Evolutionary conservation across 257 asterid genomes (phyloP), one percentile per base, ranked within the genome.

Genomic region (Penstemon barbatus): DNA sequence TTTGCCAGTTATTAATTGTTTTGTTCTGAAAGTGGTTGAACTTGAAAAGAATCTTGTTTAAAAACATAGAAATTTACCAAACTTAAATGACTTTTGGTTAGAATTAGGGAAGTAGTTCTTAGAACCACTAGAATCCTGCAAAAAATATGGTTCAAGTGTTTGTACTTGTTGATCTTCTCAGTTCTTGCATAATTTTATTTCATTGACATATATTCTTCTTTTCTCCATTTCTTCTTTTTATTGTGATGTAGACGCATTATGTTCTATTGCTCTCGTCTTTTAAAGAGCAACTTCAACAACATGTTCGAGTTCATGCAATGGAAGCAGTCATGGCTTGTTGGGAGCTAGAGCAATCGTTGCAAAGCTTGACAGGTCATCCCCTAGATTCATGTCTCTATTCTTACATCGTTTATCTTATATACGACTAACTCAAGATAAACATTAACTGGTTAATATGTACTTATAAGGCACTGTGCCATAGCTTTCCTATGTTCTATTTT

Each of bases 281-380:
- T 71, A 93, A 93, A 93, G 99, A 93, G 57, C 99, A 93, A 82
- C 88, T 93, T 75, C 99, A 93, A 57, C 99, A 93, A 52, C 99
- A 93, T 58, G 99, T 93, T 18, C 95, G 99, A 0, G 97, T 93
- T 66, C 99, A 93, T 83, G 99, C 99, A 56, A 90, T 93, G 99
- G 99, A 93, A 88, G 97, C 99, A 42, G 99, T 93, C 82, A 90
- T 90, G 97, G 97, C 97, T 71, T 93, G 99, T 77, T 93, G 99
- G 99, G 99, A 93, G 84, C 96, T 93, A 1, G 99, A 93, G 83
- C 99, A 93, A 72, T 93, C 99, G 3, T 78, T 93, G 77, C 99
- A 93, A 78, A 93, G 95, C 84, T 79, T 93, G 81, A 90, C 98
- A 74, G 97, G 98, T 92, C 64, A 68, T 60, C 61, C 53, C 68